Evolutionary conservation across 1,284 basidiomycete genomes (phyloP).

Genomic region (Coniophora puteana): DNA sequence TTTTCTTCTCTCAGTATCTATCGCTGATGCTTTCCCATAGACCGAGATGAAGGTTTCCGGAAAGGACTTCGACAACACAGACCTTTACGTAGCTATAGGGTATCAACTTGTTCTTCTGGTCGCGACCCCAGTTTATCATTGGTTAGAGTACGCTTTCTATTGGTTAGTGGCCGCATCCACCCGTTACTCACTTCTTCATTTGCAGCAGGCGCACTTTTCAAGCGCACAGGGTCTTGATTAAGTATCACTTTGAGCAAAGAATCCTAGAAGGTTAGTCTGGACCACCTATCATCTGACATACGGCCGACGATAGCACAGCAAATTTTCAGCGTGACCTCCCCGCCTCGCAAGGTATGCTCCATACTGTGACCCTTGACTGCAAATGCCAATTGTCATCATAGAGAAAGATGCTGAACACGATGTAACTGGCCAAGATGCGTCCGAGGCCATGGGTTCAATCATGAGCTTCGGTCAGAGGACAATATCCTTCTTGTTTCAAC

Average conservation of each 20-base stretch:
- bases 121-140: slow-evolving; percentile 15
- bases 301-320: slow-evolving; percentile 8
- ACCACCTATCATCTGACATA: slow-evolving; percentile 4
- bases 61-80: slow-evolving; percentile 1
- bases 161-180: not conserved
- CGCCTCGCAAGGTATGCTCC: slow-evolving; percentile 19
- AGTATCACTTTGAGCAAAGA: slow-evolving; percentile 17
- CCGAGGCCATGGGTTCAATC: slow-evolving; percentile 10
- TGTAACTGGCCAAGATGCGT: no score
- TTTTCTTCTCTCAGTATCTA: no score
- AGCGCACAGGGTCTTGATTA: slow-evolving; percentile 3
- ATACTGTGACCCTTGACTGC: slow-evolving; percentile 5
- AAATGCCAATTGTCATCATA: not conserved
- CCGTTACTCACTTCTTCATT: not conserved
- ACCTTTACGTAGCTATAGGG: slow-evolving; percentile 9
- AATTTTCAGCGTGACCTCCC: slow-evolving; percentile 15
- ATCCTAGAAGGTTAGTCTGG: slow-evolving; percentile 18
- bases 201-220: slow-evolving; percentile 11
- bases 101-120: slow-evolving; percentile 9
- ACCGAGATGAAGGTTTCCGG: slow-evolving; percentile 18
- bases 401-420: not conserved
- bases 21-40: slow-evolving; percentile 7
- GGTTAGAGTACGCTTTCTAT: slow-evolving; percentile 11
- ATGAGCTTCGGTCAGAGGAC: slow-evolving; percentile 4
- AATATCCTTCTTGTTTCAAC: slow-evolving; percentile 20